phyloP scores from a whole-genome alignment of 2,329 filamentous ascomycete genomes.

The Pseudogymnoascus pannorum region DNA sequence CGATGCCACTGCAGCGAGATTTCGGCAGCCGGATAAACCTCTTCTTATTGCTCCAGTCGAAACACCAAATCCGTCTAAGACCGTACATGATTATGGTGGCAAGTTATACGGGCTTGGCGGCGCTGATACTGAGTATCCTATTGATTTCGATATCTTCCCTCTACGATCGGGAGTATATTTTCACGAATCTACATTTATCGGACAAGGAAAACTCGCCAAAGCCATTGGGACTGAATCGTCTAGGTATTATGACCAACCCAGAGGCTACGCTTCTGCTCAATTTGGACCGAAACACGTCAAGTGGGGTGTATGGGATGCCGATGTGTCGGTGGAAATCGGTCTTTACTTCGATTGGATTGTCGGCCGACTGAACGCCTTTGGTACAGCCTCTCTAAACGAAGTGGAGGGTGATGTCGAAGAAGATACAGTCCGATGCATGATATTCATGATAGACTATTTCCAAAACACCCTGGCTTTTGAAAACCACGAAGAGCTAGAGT shows the following conservation, averaged over 20 bases:
- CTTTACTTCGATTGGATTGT: constrained; percentile 52
- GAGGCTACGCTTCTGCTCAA: constrained; percentile 15
- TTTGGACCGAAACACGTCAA: constrained; percentile 42
- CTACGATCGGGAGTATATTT: constrained; percentile 50
- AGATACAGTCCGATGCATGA: constrained; percentile 14
- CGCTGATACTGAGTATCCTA: constrained; percentile 53
- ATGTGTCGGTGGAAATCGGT: constrained; percentile 53
- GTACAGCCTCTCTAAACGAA: background rate
- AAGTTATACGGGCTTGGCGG: constrained; percentile 50
- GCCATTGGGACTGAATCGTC: constrained; percentile 23
- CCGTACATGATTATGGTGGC: constrained; percentile 17
- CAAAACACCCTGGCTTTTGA: constrained; percentile 21
- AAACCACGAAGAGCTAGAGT: constrained; percentile 10
- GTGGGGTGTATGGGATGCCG: constrained; percentile 52
- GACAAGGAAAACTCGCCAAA: constrained; percentile 42
- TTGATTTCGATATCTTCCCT: constrained; percentile 56
- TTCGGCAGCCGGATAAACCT: constrained; percentile 28
- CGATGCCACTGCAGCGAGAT: constrained; percentile 26
- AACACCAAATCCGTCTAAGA: constrained; percentile 16
- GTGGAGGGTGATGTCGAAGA: background rate
- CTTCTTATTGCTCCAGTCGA: constrained; percentile 20
- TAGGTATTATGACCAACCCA: constrained; percentile 28
- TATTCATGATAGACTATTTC: constrained; percentile 25
- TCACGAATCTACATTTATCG: constrained; percentile 51
- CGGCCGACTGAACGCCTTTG: constrained; percentile 32